Percentiles rank a stretch among this genome's conserved stretches.
These are phyloP conservation scores for Russula earlei DNA, from an alignment of 768 basidiomycete species.

Conservation along the genomic window DNA sequence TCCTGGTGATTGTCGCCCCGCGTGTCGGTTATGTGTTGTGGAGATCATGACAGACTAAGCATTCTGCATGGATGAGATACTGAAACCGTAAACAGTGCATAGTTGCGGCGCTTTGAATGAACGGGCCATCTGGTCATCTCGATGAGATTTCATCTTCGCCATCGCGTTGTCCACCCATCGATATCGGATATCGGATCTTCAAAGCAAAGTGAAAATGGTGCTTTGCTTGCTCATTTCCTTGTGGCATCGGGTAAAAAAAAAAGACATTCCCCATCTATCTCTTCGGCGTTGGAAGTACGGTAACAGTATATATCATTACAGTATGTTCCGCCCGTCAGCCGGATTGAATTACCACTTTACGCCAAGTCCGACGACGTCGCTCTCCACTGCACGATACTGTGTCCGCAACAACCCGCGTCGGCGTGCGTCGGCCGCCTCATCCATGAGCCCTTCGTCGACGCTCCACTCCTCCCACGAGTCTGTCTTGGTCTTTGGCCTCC, in stretches of 20 bases:
- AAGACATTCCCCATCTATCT: too few species aligned
- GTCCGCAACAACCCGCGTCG: constrained; percentile 57
- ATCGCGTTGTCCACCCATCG: constrained; percentile 8
- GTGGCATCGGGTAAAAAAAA: too few species aligned
- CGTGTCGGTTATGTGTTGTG: background rate
- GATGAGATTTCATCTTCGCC: background rate
- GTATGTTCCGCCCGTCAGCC: too few species aligned
- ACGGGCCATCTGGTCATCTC: background rate
- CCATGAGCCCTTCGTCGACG: constrained; percentile 25
- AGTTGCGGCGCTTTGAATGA: too few species aligned
- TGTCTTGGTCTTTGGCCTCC: background rate
- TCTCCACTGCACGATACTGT: constrained; percentile 76
- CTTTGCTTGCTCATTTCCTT: too few species aligned
- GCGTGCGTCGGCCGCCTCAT: constrained; percentile 35
- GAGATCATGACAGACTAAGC: too few species aligned
- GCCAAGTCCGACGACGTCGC: constrained; percentile 56
- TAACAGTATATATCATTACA: too few species aligned
- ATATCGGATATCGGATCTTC: too few species aligned
- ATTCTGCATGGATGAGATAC: background rate
- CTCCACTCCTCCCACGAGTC: constrained; percentile 25
- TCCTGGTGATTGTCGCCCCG: background rate
- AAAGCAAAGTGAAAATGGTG: too few species aligned
- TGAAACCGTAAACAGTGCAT: background rate
- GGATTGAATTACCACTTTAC: constrained; percentile 15
- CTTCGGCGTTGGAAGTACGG: too few species aligned